Conservation (phyloP, 2,329 filamentous ascomycete genomes). For the Aspergillus fumigatus region DNA sequence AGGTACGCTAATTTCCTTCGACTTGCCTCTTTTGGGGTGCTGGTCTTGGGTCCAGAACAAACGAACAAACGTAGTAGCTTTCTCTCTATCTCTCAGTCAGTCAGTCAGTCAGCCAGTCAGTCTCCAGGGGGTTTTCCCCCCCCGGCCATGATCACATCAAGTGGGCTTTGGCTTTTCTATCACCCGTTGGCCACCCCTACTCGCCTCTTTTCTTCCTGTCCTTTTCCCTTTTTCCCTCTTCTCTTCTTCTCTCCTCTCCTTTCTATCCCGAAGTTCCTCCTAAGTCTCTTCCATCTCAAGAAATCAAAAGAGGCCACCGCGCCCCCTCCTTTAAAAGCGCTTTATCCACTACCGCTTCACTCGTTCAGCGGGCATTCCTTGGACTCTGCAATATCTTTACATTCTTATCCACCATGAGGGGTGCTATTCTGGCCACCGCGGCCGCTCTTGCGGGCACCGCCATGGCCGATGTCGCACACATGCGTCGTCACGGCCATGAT, state of each 20-base stretch:
- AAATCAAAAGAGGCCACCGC: conserved; percentile 14
- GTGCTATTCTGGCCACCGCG: conserved; percentile 59
- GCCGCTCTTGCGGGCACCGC: conserved; percentile 48
- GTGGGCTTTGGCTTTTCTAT: neutral
- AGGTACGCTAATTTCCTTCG: neutral
- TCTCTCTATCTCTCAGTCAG: neutral
- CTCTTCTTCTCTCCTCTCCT: conserved; percentile 5
- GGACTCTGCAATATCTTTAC: conserved; percentile 13
- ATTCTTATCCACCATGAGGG: conserved; percentile 64
- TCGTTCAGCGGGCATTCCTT: conserved; percentile 78
- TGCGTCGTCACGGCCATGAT: conserved; percentile 51
- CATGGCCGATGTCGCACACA: conserved; percentile 52
- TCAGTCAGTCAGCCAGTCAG: no score
- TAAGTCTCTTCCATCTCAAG: conserved; percentile 7
- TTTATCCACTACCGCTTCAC: conserved; percentile 36
- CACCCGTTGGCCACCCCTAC: neutral
- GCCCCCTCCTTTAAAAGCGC: conserved; percentile 11
- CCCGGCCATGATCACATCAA: no score
- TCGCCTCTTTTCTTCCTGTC: conserved; percentile 2
- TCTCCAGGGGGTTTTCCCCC: no score
- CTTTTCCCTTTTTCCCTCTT: conserved; percentile 4
- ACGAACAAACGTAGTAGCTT: no score
- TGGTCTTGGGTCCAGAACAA: neutral
- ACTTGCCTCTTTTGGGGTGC: neutral
- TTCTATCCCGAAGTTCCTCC: conserved; percentile 8